Evolutionary conservation across 1,284 basidiomycete genomes (phyloP).

Genomic region (Boletus subluridellus): DNA sequence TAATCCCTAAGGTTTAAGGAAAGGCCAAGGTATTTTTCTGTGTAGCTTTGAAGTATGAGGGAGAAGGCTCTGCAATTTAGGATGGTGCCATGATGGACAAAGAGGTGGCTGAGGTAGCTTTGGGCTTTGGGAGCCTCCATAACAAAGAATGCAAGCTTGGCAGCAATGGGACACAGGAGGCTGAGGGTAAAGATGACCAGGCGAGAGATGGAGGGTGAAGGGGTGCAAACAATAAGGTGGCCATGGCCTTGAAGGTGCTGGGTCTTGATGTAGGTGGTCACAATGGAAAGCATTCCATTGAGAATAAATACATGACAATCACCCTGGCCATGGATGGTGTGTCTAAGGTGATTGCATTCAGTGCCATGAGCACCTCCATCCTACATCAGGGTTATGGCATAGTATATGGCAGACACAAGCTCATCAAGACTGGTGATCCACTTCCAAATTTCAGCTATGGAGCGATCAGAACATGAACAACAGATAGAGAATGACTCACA

Average conservation of each 20-base stretch:
- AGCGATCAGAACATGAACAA: no score
- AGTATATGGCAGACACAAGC: conserved; percentile 5
- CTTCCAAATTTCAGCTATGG: neutral
- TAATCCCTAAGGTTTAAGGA: conserved; percentile 1
- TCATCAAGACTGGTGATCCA: conserved; percentile 1
- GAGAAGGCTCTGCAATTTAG: neutral
- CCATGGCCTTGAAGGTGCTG: conserved; percentile 9
- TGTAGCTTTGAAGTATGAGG: no score
- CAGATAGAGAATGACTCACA: neutral
- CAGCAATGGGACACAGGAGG: neutral
- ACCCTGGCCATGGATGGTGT: neutral
- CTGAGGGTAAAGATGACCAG: conserved; percentile 1
- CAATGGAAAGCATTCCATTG: neutral
- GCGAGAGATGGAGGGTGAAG: neutral
- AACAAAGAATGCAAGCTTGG: no score
- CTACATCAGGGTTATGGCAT: neutral
- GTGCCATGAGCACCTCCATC: neutral
- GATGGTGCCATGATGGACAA: neutral
- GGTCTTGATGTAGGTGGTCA: neutral
- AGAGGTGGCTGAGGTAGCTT: conserved; percentile 1
- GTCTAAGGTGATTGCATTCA: conserved; percentile 3
- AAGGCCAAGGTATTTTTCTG: no score
- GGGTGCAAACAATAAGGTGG: neutral
- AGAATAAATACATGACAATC: conserved; percentile 1
- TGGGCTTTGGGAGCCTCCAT: no score